Evolutionary conservation across 805 yeast species (phyloP), one percentile per base, ranked within the genome.

Genomic region (Metschnikowia koreensis): DNA sequence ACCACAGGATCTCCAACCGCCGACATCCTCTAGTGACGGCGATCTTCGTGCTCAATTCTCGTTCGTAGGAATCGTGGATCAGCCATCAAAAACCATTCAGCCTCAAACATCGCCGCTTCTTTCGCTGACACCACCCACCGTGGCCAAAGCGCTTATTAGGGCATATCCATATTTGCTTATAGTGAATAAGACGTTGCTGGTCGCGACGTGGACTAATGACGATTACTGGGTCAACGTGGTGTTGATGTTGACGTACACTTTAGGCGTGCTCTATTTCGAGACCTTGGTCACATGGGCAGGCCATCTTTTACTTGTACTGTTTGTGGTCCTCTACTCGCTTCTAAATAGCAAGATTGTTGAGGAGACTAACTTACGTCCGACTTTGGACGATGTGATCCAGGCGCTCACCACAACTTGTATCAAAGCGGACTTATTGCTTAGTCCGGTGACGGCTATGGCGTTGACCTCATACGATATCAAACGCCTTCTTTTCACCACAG

Each of bases 191-290:
- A 56, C 81, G 1, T 74, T 91, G 50, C 84, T 89, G 41, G 76
- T 91, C 38, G 67, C 89, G 37, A 92, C 98, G 0, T 93, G 99
- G 99, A 88, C 97, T 2, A 84, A 84, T 55, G 92, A 87, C 37
- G 94, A 89, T 65, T 75, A 80, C 34, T 90, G 93, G 89, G 70
- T 85, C 50, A 83, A 90, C 60, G 72, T 87, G 16, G 75, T 90
- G 28, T 60, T 86, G 43, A 78, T 87, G 26, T 71, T 82, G 1
- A 60, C 74, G 11, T 84, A 81, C 66, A 72, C 82, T 1, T 69
- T 86, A 5, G 63, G 79, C 4, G 87, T 89, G 17, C 68, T 87
- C n/a, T 89, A 91, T 69, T 89, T 88, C 65, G 96, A 91, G 61
- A 69, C 74, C n/a, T 68, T 91, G 48, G 79, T 89, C 37, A 81